These are phyloP conservation scores for Coleophoma crateriformis DNA, from an alignment of 2,329 filamentous ascomycete species.

Conservation along the genomic window DNA sequence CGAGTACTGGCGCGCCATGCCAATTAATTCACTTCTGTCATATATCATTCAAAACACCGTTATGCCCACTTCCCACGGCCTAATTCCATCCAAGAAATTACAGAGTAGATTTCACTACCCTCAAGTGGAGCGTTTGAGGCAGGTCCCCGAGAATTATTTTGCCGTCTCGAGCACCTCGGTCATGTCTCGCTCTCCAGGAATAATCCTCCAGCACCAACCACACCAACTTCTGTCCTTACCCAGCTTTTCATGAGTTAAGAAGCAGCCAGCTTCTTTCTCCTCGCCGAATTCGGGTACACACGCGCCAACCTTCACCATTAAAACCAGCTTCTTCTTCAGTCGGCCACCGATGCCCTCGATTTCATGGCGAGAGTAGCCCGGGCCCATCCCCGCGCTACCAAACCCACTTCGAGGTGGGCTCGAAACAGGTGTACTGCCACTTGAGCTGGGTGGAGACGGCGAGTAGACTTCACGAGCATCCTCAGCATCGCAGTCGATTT, in stretches of 20 bases:
- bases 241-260: constrained; percentile 64
- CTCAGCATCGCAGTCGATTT: constrained; percentile 80
- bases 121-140: too few relatives aligned
- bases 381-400: constrained; percentile 41
- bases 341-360: constrained; percentile 86
- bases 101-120: too few relatives aligned
- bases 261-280: constrained; percentile 60
- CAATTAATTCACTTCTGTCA: too few relatives aligned
- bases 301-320: constrained; percentile 73
- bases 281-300: constrained; percentile 84
- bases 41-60: too few relatives aligned
- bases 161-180: constrained; percentile 1
- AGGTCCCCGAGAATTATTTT: too few relatives aligned
- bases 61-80: too few relatives aligned
- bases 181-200: constrained; percentile 50
- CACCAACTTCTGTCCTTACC: constrained; percentile 78
- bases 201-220: constrained; percentile 79
- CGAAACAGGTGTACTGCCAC: constrained; percentile 9
- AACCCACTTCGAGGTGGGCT: constrained; percentile 11
- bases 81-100: too few relatives aligned
- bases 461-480: constrained; percentile 42
- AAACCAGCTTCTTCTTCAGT: constrained; percentile 83
- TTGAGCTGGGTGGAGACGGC: constrained; percentile 9
- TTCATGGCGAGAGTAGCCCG: constrained; percentile 81
- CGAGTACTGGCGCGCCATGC: too few relatives aligned